Conservation (phyloP, 129 eudicot species). For the Pittosporum tobira region DNA sequence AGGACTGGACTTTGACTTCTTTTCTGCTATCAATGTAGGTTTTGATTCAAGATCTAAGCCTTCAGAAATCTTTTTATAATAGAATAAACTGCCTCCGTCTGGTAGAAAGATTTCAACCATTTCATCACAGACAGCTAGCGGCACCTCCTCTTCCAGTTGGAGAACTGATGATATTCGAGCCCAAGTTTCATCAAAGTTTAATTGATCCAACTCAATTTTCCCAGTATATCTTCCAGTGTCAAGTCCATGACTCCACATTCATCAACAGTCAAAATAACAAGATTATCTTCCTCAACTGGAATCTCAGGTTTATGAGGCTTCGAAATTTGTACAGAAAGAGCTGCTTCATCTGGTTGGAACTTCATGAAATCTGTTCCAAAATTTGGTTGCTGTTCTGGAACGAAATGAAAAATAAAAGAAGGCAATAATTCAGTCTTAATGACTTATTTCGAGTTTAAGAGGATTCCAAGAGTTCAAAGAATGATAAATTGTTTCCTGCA, state of each 20-base stretch:
- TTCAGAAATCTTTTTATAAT: too few relatives aligned
- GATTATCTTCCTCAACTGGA: background rate
- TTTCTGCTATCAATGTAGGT: too few relatives aligned
- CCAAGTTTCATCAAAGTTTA: constrained; percentile 4
- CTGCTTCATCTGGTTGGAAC: constrained; percentile 6
- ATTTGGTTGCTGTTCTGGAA: background rate
- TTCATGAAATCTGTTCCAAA: background rate
- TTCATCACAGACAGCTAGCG: background rate
- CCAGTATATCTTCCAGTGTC: background rate
- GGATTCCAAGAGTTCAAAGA: background rate
- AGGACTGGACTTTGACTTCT: too few relatives aligned
- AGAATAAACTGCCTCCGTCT: too few relatives aligned
- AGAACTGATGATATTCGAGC: constrained; percentile 5
- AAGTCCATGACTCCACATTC: background rate
- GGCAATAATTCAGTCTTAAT: background rate
- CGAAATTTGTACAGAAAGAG: constrained; percentile 1
- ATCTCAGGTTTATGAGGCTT: background rate
- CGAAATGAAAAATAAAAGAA: background rate
- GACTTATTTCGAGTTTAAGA: background rate
- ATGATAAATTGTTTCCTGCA: background rate
- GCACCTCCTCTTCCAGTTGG: constrained; percentile 1
- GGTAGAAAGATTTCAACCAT: background rate
- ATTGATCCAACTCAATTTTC: background rate
- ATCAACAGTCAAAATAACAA: background rate
- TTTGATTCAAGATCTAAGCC: too few relatives aligned